Evolutionary conservation across 768 basidiomycete genomes (phyloP), one percentile per base, ranked within the genome.

Genomic region (Agaricus subrufescens): DNA sequence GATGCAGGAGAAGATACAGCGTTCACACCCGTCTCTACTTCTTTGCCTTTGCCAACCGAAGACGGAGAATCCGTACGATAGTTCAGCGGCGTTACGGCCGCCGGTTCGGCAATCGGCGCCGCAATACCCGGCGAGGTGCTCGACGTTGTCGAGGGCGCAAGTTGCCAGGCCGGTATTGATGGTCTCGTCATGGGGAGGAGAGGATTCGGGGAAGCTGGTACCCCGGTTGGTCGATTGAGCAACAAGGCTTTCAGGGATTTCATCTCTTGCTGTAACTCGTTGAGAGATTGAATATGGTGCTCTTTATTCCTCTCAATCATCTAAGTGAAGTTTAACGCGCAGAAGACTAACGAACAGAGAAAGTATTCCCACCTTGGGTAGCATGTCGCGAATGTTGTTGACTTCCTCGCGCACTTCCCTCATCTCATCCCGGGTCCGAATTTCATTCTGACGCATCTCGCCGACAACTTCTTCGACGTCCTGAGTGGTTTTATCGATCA

Each of bases 241-340:
- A 98, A 73, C 26, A 98, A 78, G 0, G 94, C 85, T 69, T 98
- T 98, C 58, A 98, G 75, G 0, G 95, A 98, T 66, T 94, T 94
- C 64, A 98, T 80, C 66, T 98, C 96, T 62, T 93, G 86, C 63
- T 97, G 94, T 11, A 98, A 77, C 63, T 98, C 96, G 52, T 79
- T 73, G 12, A 98, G 77, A 1, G 93, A 91, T 58, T 88, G 84
- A 23, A 83, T 80, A 69, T 97, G 94, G 12, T 82, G 79, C 53
- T 92, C 87, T 67, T 93, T 91, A 67, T 88, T 91, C 73, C 91
- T 94, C 54, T 97, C 92, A 52, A 97, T 87, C 90, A 98, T 91
- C 95, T 98, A 11, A 4, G 7, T 3, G 34, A 8, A 11, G 11
- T 6, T 34, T 34, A 34, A 34, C 34, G 11, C 11, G 34, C 7